Base-by-base conservation (phyloP, 345 rosid species). In the Lumnitzera littorea region DNA sequence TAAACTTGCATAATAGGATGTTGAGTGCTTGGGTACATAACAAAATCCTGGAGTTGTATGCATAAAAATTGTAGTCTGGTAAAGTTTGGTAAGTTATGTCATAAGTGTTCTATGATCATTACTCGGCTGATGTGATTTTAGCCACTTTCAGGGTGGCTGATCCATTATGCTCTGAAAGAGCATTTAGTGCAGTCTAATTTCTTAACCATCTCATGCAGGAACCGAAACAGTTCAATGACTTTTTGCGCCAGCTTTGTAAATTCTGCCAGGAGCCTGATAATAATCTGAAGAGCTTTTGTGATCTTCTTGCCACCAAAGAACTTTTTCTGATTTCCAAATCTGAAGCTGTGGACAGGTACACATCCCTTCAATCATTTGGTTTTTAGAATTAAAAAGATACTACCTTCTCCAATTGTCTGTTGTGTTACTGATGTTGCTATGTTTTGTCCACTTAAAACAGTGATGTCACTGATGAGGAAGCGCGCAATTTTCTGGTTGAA, bases 281-380 rank as follows among this genome's bases (percentile, higher is more conserved):
- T 24, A 73, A 70, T 23, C 62, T 76, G 3, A 55, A 60, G 12
- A 62, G 53, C 63, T 84, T 92, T 72, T 74, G 67, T 4, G 68
- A 77, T 56, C 67, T 75, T 46, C 82, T 89, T 46, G 71, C 63
- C 13, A 77, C 87, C 2, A 78, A 74, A 67, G 80, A 57, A 25
- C 61, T 89, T 61, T 76, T 76, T 1, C 62, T 92, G 72, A 78
- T 92, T 68, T 72, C 96, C 75, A 87, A 85, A 70, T 76, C 90
- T 0, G 97, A 92, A 80, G 91, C 96, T 12, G 13, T 47, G 5
- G 98, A 89, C 91, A 92, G 98, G 98, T 89, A 69, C 46, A 12
- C n/a, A 5, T 25, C 4, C 36, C 24, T 49, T 48, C 48, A 7
- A 57, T 20, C 41, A 5, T 55, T 55, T 17, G 16, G 25, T 46